Base-by-base conservation (phyloP, 1,284 basidiomycete genomes). In the Pisolithus thermaeus region DNA sequence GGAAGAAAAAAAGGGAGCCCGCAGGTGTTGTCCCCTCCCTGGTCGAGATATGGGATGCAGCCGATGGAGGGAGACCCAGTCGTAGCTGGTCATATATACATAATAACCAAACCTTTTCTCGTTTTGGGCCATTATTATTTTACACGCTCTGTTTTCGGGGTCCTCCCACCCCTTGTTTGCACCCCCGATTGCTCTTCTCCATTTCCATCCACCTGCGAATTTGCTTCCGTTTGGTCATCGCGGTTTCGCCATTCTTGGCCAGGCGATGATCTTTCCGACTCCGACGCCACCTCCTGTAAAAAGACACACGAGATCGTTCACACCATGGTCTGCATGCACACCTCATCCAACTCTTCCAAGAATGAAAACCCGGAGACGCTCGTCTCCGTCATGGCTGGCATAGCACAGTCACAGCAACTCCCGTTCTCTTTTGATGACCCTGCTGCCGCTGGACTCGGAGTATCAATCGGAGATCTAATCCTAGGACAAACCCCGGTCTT, bases 101-200 rank as follows among this genome's bases (percentile, higher is more conserved):
- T 30, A 11, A 11, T 30, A 30, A 30, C 32, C 32, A 14, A 35
- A 35, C 32, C 32, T 35, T 35, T 35, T 14, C 32, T 35, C 12
- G 32, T 35, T 35, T n/a, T 35, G 32, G 32, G 28, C 37, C 51
- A 30, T 9, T 9, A 30, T 30, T 30, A 30, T 8, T 30, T 9
- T 3, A 41, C 42, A 39, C 57, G 1, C 14, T n/a, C n/a, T 18
- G 11, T 3, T 48, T 32, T 39, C 56, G 65, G 62, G 62, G 63
- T 66, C 62, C 52, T 8, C 14, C 5, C 43, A 3, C 37, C 7
- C 9, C 4, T 52, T 22, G 52, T 32, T 56, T 51, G 52, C 54
- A 65, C 61, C 61, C 28, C 44, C 60, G 55, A 49, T 61, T 58
- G 41, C 14, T 14, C n/a, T 25, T 23, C 46, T 49, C 37, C 38